phyloP scores from a whole-genome alignment of 169 alveolate genomes.

The Besnoitia besnoiti region DNA sequence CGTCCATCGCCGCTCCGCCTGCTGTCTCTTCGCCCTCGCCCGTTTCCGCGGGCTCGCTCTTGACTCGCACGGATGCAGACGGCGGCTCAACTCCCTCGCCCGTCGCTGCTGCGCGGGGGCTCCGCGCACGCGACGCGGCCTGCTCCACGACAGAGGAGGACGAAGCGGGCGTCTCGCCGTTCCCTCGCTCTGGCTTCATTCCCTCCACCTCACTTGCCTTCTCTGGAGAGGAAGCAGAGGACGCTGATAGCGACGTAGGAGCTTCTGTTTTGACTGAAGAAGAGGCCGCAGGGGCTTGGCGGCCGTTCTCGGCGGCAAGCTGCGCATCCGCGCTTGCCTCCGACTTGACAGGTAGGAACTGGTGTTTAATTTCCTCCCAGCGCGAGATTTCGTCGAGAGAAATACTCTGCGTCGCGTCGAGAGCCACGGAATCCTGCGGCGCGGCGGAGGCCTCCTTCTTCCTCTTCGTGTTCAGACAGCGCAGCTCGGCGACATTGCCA shows the following conservation, averaged over 20 bases:
- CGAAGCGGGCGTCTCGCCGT: too few relatives aligned
- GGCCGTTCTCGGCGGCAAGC: too few relatives aligned
- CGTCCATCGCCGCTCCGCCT: not conserved
- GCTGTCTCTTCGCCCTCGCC: not conserved
- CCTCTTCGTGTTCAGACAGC: slow-evolving; percentile 31
- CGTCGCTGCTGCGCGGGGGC: not conserved
- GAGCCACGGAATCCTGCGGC: not conserved
- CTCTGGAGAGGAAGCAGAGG: too few relatives aligned
- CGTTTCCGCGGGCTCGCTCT: slow-evolving; percentile 11
- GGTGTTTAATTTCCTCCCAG: slow-evolving; percentile 58
- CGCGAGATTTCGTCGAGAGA: slow-evolving; percentile 63
- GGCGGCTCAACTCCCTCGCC: not conserved
- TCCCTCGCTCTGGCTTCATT: too few relatives aligned
- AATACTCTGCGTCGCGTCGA: slow-evolving; percentile 46
- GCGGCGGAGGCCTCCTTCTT: not conserved
- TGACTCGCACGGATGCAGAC: not conserved
- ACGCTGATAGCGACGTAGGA: not conserved
- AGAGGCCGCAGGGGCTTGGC: not conserved
- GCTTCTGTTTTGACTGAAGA: slow-evolving; percentile 17
- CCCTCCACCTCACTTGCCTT: too few relatives aligned
- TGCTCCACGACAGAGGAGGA: too few relatives aligned
- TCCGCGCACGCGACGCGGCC: too few relatives aligned
- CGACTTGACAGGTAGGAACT: slow-evolving; percentile 52
- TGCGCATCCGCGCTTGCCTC: too few relatives aligned
- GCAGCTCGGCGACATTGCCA: slow-evolving; percentile 54